These are phyloP conservation scores for Phialophora tarda DNA, from an alignment of 2,329 filamentous ascomycete species.

Conservation along the genomic window DNA sequence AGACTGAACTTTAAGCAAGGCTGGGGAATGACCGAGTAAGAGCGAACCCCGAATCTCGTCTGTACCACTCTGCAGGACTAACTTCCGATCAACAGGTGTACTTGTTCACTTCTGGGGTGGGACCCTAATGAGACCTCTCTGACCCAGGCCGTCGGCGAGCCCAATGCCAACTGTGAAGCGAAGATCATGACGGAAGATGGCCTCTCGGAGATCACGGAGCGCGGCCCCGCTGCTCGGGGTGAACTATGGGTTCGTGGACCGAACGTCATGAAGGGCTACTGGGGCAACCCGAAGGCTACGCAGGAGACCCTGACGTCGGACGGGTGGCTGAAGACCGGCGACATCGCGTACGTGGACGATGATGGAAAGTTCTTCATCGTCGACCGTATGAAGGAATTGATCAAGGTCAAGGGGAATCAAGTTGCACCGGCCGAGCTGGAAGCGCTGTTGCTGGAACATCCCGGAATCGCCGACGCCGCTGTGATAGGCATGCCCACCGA, in stretches of 20 bases:
- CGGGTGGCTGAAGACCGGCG: constrained; percentile 66
- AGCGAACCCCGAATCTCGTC: not conserved
- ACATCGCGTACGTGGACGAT: constrained; percentile 57
- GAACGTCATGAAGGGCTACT: constrained; percentile 65
- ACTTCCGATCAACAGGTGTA: constrained; percentile 50
- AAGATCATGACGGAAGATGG: constrained; percentile 63
- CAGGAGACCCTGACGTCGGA: constrained; percentile 56
- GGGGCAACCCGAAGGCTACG: constrained; percentile 62
- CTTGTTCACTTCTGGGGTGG: constrained; percentile 72
- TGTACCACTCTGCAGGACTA: not conserved
- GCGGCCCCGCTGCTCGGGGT: constrained; percentile 30
- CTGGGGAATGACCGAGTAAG: constrained; percentile 84
- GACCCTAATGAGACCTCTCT: constrained; percentile 57
- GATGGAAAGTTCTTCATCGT: constrained; percentile 61
- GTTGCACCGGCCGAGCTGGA: constrained; percentile 58
- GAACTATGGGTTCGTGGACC: constrained; percentile 63
- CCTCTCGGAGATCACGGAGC: constrained; percentile 26
- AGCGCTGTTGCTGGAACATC: constrained; percentile 52
- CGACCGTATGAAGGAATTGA: constrained; percentile 68
- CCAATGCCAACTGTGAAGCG: constrained; percentile 71
- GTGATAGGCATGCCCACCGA: constrained; percentile 54
- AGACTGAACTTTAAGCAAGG: constrained; percentile 68
- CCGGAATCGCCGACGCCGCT: constrained; percentile 53
- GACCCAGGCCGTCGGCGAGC: constrained; percentile 66
- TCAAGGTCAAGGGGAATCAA: constrained; percentile 63